Conservation (phyloP, 2,329 filamentous ascomycete species). For the Penicillium concentricum region DNA sequence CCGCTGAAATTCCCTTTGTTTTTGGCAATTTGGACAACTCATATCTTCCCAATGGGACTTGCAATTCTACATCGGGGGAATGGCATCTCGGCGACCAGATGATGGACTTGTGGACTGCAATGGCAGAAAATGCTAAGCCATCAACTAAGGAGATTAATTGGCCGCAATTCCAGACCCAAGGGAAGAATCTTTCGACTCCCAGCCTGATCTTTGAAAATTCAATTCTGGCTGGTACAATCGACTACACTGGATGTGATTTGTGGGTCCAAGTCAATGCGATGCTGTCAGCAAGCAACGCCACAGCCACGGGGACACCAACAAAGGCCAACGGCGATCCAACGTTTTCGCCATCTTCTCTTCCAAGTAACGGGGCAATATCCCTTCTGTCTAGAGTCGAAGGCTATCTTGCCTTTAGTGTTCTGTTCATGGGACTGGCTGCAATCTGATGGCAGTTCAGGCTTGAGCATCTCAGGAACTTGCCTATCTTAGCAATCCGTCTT, state of each 20-base stretch:
- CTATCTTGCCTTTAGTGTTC: neutral
- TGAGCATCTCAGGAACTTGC: too few species aligned
- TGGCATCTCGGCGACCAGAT: constrained; percentile 16
- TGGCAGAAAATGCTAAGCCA: constrained; percentile 20
- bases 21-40: constrained; percentile 16
- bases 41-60: neutral
- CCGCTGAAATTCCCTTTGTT: constrained; percentile 20
- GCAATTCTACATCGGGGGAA: constrained; percentile 14
- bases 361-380: neutral
- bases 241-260: constrained; percentile 15
- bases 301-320: neutral
- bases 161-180: constrained; percentile 14
- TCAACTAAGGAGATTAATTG: constrained; percentile 13
- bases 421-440: neutral
- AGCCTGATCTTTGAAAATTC: constrained; percentile 17
- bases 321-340: neutral
- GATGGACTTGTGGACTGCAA: constrained; percentile 20
- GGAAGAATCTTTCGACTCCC: neutral
- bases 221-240: constrained; percentile 9
- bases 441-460: too few species aligned
- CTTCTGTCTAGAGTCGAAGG: neutral
- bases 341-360: neutral
- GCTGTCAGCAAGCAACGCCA: neutral
- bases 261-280: constrained; percentile 15
- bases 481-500: neutral